These are phyloP conservation scores for Phytophthora cryptogea DNA, from an alignment of 352 stramenopile species.

Conservation along the genomic window DNA sequence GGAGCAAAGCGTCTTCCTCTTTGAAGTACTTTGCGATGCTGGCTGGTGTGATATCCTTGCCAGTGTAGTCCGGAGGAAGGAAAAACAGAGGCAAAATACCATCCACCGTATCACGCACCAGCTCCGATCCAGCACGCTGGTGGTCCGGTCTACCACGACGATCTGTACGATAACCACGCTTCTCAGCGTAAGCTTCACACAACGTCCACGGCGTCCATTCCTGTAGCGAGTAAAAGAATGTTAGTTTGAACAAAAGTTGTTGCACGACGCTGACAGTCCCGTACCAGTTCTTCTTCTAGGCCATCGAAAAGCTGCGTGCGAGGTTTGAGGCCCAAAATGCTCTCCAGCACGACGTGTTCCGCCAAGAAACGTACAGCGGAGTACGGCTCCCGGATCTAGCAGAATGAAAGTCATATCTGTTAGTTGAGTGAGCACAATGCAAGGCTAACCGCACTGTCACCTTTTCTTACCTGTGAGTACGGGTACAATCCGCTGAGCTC, in stretches of 20 bases:
- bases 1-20: constrained; percentile 23
- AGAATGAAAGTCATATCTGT: neutral
- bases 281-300: constrained; percentile 76
- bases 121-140: constrained; percentile 76
- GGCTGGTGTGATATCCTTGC: constrained; percentile 48
- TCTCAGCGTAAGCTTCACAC: constrained; percentile 84
- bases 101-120: constrained; percentile 84
- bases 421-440: constrained; percentile 2
- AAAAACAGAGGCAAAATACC: constrained; percentile 85
- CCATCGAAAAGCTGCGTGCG: constrained; percentile 76
- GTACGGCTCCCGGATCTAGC: constrained; percentile 87
- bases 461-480: constrained; percentile 67
- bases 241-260: neutral
- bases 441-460: neutral
- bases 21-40: constrained; percentile 42
- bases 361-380: constrained; percentile 86
- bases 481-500: constrained; percentile 84
- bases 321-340: constrained; percentile 72
- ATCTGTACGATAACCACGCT: constrained; percentile 82
- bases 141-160: constrained; percentile 79
- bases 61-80: constrained; percentile 73
- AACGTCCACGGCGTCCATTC: constrained; percentile 86
- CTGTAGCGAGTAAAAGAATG: constrained; percentile 25
- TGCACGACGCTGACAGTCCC: neutral
- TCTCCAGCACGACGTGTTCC: constrained; percentile 74